Conservation (phyloP, 768 basidiomycete species). For the Krasilnikovozyma curviuscula region DNA sequence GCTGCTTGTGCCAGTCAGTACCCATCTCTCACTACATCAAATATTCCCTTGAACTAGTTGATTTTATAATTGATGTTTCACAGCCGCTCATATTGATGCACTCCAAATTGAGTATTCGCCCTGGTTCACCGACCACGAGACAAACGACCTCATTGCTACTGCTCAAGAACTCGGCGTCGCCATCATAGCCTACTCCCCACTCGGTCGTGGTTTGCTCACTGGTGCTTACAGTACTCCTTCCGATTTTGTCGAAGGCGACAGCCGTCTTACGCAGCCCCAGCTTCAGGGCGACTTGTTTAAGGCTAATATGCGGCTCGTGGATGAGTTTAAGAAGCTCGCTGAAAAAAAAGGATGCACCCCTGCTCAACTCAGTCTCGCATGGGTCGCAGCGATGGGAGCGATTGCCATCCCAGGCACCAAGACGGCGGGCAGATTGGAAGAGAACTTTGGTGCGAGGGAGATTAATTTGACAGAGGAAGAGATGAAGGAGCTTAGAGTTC, state of each 20-base stretch:
- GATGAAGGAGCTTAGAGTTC: not conserved
- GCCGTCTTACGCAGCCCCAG: too few species aligned
- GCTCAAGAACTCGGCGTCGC: slow-evolving; percentile 36
- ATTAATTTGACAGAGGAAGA: slow-evolving; percentile 3
- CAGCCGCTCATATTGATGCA: slow-evolving; percentile 21
- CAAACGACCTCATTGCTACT: slow-evolving; percentile 28
- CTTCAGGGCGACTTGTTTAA: too few species aligned
- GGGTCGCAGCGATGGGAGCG: slow-evolving; percentile 7
- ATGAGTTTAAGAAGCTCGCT: not conserved
- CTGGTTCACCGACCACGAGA: slow-evolving; percentile 22
- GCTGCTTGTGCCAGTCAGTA: slow-evolving; percentile 36
- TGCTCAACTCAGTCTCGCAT: slow-evolving; percentile 6
- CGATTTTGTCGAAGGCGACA: too few species aligned
- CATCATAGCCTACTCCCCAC: slow-evolving; percentile 36
- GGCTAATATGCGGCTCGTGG: too few species aligned
- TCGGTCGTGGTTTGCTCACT: slow-evolving; percentile 30
- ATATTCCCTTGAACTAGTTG: not conserved
- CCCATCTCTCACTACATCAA: too few species aligned
- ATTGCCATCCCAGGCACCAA: slow-evolving; percentile 9
- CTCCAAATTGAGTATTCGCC: slow-evolving; percentile 25
- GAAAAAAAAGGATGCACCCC: not conserved
- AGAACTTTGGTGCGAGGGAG: not conserved
- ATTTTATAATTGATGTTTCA: not conserved
- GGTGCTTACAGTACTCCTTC: too few species aligned
- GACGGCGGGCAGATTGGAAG: not conserved